Conservation (phyloP, 225 moss, liverwort and hornwort species). For the Sphagnum tenellum region DNA sequence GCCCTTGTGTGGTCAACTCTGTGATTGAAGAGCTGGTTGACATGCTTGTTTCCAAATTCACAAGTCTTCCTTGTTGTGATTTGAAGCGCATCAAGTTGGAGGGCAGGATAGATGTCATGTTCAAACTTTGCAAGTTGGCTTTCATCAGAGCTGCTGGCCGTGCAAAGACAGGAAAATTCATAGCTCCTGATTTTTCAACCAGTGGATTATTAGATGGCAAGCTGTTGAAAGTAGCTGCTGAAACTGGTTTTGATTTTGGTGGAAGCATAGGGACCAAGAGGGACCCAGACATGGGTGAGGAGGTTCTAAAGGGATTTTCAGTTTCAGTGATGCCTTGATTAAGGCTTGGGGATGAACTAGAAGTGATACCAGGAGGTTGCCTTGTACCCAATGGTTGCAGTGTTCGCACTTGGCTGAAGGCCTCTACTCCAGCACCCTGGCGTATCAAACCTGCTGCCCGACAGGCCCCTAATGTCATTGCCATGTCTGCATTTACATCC, state of each 20-base stretch:
- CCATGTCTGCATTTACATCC: constrained; percentile 27
- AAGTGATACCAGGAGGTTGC: constrained; percentile 12
- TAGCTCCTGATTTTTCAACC: constrained; percentile 18
- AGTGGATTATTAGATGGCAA: neutral
- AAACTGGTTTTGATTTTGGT: constrained; percentile 10
- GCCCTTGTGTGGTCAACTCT: constrained; percentile 54
- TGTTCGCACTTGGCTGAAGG: constrained; percentile 70
- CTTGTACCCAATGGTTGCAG: constrained; percentile 26
- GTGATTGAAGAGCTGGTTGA: constrained; percentile 64
- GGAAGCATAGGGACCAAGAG: constrained; percentile 38
- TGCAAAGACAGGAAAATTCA: constrained; percentile 76
- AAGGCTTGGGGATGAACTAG: constrained; percentile 18
- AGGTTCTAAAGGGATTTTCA: constrained; percentile 5
- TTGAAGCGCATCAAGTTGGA: constrained; percentile 8
- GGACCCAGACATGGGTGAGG: constrained; percentile 3
- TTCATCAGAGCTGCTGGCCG: constrained; percentile 46
- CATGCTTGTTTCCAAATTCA: constrained; percentile 33
- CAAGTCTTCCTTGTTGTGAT: constrained; percentile 21
- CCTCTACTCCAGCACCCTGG: constrained; percentile 55
- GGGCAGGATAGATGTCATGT: constrained; percentile 12
- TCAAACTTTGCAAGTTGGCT: constrained; percentile 48
- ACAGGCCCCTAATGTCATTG: constrained; percentile 76
- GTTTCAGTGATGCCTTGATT: constrained; percentile 8
- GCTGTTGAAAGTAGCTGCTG: neutral
- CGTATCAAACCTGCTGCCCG: constrained; percentile 79